Percentiles rank a stretch among this genome's conserved stretches.
phyloP scores from a whole-genome alignment of 2,329 filamentous ascomycete species.

The Corniculantispora saksenae region DNA sequence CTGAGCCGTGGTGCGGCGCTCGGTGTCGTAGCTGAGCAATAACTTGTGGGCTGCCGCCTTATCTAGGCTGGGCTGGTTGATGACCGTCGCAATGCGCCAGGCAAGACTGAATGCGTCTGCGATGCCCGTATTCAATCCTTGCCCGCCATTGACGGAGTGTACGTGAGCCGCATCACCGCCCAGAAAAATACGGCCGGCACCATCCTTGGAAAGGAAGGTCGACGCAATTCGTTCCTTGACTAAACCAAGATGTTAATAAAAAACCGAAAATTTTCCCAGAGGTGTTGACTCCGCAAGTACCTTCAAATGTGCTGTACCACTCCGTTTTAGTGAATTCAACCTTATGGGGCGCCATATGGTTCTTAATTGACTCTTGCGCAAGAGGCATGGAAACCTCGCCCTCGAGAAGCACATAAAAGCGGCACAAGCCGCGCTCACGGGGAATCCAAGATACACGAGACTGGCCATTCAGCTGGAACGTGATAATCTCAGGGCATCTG shows the following conservation, averaged over 20 bases:
- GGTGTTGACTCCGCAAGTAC: slow-evolving; percentile 28
- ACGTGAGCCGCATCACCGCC: slow-evolving; percentile 60
- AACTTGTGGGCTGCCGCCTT: slow-evolving; percentile 29
- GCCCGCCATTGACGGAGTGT: slow-evolving; percentile 56
- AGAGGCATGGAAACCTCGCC: slow-evolving; percentile 43
- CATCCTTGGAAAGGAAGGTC: slow-evolving; percentile 40
- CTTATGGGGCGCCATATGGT: slow-evolving; percentile 45
- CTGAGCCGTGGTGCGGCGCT: slow-evolving; percentile 45
- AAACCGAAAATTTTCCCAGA: fast-evolving
- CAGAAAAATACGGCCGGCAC: slow-evolving; percentile 49
- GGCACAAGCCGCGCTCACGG: slow-evolving; percentile 46
- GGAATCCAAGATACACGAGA: slow-evolving; percentile 51
- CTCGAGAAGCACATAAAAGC: slow-evolving; percentile 49
- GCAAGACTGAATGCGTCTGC: slow-evolving; percentile 56
- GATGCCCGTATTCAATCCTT: slow-evolving; percentile 60
- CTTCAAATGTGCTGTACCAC: slow-evolving; percentile 53
- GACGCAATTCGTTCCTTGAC: slow-evolving; percentile 44
- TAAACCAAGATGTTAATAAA: slow-evolving; percentile 19
- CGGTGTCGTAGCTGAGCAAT: slow-evolving; percentile 45
- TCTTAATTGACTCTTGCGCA: slow-evolving; percentile 43
- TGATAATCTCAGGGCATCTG: slow-evolving; percentile 47
- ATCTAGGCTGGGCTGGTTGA: slow-evolving; percentile 28
- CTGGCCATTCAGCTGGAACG: slow-evolving; percentile 46
- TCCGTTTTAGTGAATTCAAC: slow-evolving; percentile 46
- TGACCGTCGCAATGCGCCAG: slow-evolving; percentile 48